phyloP scores from a whole-genome alignment of 352 stramenopile species.

The Phytophthora meadii region DNA sequence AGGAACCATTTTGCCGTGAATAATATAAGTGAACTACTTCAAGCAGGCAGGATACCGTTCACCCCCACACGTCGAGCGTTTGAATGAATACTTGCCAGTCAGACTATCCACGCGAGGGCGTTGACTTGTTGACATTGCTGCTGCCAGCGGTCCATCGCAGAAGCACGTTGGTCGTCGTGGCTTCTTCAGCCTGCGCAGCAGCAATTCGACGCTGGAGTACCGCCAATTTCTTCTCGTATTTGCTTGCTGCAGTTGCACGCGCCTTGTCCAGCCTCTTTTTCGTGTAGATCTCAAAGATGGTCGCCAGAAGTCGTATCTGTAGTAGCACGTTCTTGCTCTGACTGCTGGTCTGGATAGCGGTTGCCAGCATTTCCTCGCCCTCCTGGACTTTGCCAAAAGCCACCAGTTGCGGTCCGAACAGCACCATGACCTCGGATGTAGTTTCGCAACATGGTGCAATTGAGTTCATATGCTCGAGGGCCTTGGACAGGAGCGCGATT shows the following conservation, averaged over 20 bases:
- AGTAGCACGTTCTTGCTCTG: constrained; percentile 78
- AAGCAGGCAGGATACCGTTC: constrained; percentile 16
- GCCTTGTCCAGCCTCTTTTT: constrained; percentile 45
- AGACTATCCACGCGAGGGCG: constrained; percentile 18
- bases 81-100: neutral
- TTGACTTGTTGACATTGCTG: constrained; percentile 15
- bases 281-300: constrained; percentile 63
- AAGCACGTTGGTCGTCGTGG: constrained; percentile 48
- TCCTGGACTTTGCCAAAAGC: constrained; percentile 43
- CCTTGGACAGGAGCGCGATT: constrained; percentile 53
- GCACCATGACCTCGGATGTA: constrained; percentile 71
- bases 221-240: constrained; percentile 75
- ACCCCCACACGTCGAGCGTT: constrained; percentile 9
- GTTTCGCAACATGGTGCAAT: constrained; percentile 62
- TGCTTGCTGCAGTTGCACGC: constrained; percentile 53
- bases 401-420: constrained; percentile 68
- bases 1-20: neutral
- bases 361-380: constrained; percentile 71
- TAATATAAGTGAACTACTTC: neutral
- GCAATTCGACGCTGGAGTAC: constrained; percentile 56
- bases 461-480: constrained; percentile 51
- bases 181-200: constrained; percentile 48
- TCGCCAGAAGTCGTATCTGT: constrained; percentile 65
- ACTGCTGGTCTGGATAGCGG: constrained; percentile 55
- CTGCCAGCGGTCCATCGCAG: constrained; percentile 52